Percentiles rank a stretch among this genome's conserved stretches.
Evolutionary conservation across 2,329 filamentous ascomycete genomes (phyloP).

Genomic region (Diplocarpon rosae): DNA sequence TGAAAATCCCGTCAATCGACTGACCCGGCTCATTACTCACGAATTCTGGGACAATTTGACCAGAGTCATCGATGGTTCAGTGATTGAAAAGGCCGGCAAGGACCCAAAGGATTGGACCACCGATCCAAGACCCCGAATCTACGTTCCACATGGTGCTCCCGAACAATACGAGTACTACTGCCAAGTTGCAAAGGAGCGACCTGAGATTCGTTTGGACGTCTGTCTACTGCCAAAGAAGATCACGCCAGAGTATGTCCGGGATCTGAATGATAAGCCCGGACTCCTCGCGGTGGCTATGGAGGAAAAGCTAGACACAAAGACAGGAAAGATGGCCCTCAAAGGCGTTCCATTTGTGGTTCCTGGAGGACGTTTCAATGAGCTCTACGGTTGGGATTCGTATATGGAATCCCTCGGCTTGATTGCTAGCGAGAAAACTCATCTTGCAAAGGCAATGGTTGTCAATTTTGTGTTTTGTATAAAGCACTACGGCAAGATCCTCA

Average conservation of each 20-base stretch:
- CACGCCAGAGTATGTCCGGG: conserved; percentile 68
- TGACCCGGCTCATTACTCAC: conserved; percentile 76
- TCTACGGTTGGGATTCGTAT: conserved; percentile 99
- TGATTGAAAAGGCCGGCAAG: conserved; percentile 72
- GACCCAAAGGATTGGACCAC: conserved; percentile 95
- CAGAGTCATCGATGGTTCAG: conserved; percentile 77
- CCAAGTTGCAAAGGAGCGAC: conserved; percentile 63
- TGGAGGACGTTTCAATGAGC: conserved; percentile 92
- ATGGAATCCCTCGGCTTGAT: conserved; percentile 91
- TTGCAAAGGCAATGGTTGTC: conserved; percentile 87
- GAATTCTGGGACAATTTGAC: conserved; percentile 92
- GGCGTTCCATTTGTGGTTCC: conserved; percentile 96
- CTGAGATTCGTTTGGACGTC: conserved; percentile 81
- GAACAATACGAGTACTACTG: conserved; percentile 87
- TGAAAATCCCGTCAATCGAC: conserved; percentile 85
- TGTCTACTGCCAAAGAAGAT: conserved; percentile 65
- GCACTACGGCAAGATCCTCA: conserved; percentile 97
- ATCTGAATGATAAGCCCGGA: conserved; percentile 79
- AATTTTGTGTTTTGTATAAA: conserved; percentile 98
- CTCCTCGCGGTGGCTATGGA: conserved; percentile 86
- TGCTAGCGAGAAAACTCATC: conserved; percentile 70
- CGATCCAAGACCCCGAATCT: conserved; percentile 82
- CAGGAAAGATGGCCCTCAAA: conserved; percentile 58
- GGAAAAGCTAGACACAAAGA: conserved; percentile 53
- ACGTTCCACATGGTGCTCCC: conserved; percentile 73